Evolutionary conservation across 2,329 filamentous ascomycete genomes (phyloP).

Genomic region (Talaromyces piceae): DNA sequence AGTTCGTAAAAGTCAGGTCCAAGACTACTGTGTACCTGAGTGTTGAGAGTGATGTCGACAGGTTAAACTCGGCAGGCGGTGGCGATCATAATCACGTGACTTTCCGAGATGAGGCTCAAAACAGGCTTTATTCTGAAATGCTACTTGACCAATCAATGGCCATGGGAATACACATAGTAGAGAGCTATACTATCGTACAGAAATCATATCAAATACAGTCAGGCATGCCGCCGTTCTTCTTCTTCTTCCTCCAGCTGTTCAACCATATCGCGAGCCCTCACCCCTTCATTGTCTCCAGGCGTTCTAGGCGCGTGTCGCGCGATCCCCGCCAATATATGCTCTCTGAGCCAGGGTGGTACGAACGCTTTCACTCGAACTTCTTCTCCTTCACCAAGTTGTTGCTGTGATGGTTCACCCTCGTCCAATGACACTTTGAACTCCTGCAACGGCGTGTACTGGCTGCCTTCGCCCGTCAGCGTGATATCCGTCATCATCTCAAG

Average conservation of each 20-base stretch:
- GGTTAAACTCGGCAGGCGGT: background rate
- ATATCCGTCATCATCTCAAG: conserved; percentile 87
- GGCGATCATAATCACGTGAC: background rate
- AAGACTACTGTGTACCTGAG: no score
- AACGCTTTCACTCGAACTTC: conserved; percentile 65
- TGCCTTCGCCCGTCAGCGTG: conserved; percentile 59
- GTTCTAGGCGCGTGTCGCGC: conserved; percentile 24
- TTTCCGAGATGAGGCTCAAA: background rate
- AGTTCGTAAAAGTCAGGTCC: no score
- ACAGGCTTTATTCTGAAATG: background rate
- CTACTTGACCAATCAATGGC: background rate
- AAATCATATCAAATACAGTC: no score
- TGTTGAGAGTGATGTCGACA: background rate
- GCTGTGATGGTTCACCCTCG: conserved; percentile 19
- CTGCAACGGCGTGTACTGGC: conserved; percentile 51
- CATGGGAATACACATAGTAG: background rate
- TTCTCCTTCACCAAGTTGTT: conserved; percentile 32
- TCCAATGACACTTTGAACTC: conserved; percentile 55
- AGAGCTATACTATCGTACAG: background rate
- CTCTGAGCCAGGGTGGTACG: conserved; percentile 66
- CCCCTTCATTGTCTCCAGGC: conserved; percentile 19
- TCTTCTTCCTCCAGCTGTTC: conserved; percentile 32
- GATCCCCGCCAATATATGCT: conserved; percentile 35
- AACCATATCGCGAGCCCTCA: conserved; percentile 28
- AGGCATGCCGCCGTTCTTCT: background rate